Evolutionary conservation across 768 basidiomycete species (phyloP).

Genomic region (Phlebiopsis gigantea): DNA sequence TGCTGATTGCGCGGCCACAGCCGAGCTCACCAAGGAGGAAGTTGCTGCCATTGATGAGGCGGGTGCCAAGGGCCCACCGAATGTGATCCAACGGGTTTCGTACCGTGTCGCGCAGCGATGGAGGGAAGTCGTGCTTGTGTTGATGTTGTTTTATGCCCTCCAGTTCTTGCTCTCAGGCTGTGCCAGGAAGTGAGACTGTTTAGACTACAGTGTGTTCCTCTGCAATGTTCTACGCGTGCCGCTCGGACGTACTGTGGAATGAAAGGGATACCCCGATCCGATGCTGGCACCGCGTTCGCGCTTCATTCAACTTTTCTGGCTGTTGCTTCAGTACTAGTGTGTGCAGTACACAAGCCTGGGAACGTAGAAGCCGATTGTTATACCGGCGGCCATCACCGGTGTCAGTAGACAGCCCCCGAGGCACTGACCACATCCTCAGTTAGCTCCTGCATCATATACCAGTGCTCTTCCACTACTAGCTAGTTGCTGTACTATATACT

Average conservation of each 20-base stretch:
- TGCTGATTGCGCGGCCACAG: conserved; percentile 25
- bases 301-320: too few species aligned
- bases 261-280: too few species aligned
- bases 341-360: too few species aligned
- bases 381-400: background rate
- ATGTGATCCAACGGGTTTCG: background rate
- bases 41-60: conserved; percentile 60
- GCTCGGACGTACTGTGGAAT: too few species aligned
- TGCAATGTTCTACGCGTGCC: too few species aligned
- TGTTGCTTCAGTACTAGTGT: too few species aligned
- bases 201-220: too few species aligned
- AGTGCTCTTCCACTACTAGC: background rate
- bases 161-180: too few species aligned
- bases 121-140: background rate
- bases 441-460: background rate
- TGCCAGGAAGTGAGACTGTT: too few species aligned
- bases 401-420: background rate
- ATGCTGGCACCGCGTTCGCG: too few species aligned
- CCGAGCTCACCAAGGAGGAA: conserved; percentile 49
- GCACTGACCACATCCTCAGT: background rate
- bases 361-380: background rate
- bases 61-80: conserved; percentile 47
- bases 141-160: background rate
- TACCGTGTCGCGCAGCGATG: background rate
- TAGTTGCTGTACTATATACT: background rate